Conservation (phyloP, 83 land plant genomes). For the Thuja plicata region DNA sequence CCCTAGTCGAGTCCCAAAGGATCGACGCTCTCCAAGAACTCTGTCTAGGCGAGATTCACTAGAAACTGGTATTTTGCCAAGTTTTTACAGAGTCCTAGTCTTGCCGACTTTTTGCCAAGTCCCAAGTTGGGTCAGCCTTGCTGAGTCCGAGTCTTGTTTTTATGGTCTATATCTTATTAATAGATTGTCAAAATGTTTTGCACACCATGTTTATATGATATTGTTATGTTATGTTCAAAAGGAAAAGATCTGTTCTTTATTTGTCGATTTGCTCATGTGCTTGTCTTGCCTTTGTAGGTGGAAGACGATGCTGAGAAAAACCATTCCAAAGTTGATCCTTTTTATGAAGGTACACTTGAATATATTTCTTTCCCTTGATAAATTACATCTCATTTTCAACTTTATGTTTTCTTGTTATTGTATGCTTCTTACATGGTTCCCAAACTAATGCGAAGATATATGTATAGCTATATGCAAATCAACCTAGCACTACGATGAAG, state of each 20-base stretch:
- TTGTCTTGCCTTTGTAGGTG: background rate
- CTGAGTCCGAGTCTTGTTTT: too few relatives aligned
- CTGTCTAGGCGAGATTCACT: too few relatives aligned
- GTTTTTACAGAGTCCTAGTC: too few relatives aligned
- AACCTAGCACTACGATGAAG: background rate
- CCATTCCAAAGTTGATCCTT: background rate
- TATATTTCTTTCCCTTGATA: background rate
- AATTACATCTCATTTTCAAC: background rate
- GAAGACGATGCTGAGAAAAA: background rate
- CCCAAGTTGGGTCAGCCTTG: too few relatives aligned
- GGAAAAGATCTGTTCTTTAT: background rate
- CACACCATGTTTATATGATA: too few relatives aligned
- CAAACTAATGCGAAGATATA: background rate
- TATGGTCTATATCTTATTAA: background rate
- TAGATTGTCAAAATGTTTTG: background rate
- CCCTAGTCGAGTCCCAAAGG: too few relatives aligned
- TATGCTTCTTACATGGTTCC: background rate
- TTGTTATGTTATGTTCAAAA: background rate
- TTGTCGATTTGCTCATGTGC: background rate
- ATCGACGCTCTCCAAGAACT: too few relatives aligned
- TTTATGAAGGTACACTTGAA: background rate
- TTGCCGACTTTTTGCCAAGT: too few relatives aligned
- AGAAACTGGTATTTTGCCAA: too few relatives aligned
- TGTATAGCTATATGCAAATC: background rate
- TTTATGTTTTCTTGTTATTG: background rate